A percentile compares a stretch with the other conserved stretches of the same genome.
phyloP scores from a whole-genome alignment of 78 protist genomes.

The Cavenderia fasciculata region DNA sequence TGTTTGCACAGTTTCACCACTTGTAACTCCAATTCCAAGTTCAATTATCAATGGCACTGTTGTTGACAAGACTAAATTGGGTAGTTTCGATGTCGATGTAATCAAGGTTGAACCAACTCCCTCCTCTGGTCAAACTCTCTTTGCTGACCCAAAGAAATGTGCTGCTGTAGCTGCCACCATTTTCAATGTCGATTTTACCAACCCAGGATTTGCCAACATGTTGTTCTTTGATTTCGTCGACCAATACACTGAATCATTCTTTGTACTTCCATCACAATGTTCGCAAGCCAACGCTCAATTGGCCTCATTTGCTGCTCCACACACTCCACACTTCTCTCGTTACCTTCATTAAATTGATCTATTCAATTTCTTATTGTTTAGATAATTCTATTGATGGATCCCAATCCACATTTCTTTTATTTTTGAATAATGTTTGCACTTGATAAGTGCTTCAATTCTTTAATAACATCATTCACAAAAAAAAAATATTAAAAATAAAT shows the following conservation, averaged over 20 bases:
- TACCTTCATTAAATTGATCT: too few species aligned
- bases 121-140: not conserved
- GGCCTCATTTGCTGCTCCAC: too few species aligned
- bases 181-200: not conserved
- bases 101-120: not conserved
- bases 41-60: not conserved
- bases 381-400: too few species aligned
- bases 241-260: not conserved
- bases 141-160: not conserved
- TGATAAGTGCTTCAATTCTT: too few species aligned
- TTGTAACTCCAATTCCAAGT: not conserved
- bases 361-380: too few species aligned
- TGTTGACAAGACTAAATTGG: not conserved
- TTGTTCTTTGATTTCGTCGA: not conserved
- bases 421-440: too few species aligned
- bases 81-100: not conserved
- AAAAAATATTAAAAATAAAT: too few species aligned
- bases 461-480: too few species aligned
- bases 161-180: not conserved
- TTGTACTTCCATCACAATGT: not conserved
- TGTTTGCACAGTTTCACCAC: not conserved
- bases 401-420: too few species aligned
- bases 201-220: not conserved
- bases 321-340: too few species aligned
- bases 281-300: too few species aligned